Evolutionary conservation across 139 green algal genomes (phyloP).

Genomic region (Dunaliella primolecta): DNA sequence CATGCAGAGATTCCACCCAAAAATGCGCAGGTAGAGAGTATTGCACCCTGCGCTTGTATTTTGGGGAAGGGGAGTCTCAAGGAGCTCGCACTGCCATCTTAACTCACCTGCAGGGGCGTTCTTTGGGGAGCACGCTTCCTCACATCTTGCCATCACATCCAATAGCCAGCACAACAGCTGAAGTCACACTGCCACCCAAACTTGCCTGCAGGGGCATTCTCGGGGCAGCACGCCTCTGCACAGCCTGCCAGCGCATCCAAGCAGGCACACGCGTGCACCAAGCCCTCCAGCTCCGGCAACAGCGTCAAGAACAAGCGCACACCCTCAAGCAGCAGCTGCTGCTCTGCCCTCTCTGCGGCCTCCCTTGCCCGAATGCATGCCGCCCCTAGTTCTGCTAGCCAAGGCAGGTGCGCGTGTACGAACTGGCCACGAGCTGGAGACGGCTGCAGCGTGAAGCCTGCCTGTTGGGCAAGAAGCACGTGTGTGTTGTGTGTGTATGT

Average conservation of each 20-base stretch:
- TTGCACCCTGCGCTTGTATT: too few species aligned
- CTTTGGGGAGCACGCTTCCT: too few species aligned
- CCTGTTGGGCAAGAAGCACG: too few species aligned
- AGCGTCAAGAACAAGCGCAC: neutral
- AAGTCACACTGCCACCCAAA: too few species aligned
- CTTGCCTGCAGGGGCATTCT: slow-evolving; percentile 17
- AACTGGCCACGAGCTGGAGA: neutral
- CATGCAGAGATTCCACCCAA: too few species aligned
- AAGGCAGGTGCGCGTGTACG: neutral
- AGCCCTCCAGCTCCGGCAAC: slow-evolving; percentile 3
- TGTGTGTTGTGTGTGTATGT: too few species aligned
- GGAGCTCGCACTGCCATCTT: too few species aligned
- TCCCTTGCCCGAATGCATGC: neutral
- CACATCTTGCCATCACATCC: too few species aligned
- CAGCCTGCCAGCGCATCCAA: slow-evolving; percentile 69
- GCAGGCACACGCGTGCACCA: slow-evolving; percentile 36
- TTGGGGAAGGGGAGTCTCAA: too few species aligned
- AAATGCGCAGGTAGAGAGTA: too few species aligned
- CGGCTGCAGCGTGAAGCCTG: neutral
- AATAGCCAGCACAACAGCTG: too few species aligned
- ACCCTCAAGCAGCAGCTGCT: neutral
- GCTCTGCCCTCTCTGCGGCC: neutral
- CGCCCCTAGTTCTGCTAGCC: neutral
- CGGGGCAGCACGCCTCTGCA: slow-evolving; percentile 40
- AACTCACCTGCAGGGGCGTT: too few species aligned